Conservation (phyloP, 805 yeast genomes). For the Ogataea haglerorum region DNA sequence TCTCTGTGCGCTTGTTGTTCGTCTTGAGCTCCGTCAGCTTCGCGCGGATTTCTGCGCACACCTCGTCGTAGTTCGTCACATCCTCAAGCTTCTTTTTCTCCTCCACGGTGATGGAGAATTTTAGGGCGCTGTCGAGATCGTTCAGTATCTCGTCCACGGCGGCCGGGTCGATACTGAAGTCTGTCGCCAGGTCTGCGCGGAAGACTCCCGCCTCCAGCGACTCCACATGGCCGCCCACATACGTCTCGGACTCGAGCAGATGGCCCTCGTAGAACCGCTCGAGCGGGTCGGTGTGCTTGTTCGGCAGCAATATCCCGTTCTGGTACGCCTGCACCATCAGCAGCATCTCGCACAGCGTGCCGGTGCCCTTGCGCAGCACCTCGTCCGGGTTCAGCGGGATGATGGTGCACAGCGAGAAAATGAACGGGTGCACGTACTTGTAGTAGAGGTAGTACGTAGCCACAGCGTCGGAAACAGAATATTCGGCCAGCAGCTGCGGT, state of each 20-base stretch:
- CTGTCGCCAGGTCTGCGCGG: conserved; percentile 75
- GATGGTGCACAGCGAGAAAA: conserved; percentile 91
- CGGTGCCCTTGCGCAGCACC: conserved; percentile 93
- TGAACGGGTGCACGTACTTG: conserved; percentile 96
- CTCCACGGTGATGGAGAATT: conserved; percentile 82
- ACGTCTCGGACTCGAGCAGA: conserved; percentile 88
- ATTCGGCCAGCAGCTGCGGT: conserved; percentile 90
- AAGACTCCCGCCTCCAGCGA: conserved; percentile 97
- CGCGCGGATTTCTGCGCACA: conserved; percentile 53
- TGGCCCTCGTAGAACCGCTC: conserved; percentile 96
- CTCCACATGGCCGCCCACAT: conserved; percentile 98
- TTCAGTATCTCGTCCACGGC: conserved; percentile 76
- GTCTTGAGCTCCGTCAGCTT: conserved; percentile 56
- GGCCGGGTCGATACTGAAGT: conserved; percentile 75
- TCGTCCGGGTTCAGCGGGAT: conserved; percentile 97
- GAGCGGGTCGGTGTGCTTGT: conserved; percentile 90
- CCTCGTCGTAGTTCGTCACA: conserved; percentile 75
- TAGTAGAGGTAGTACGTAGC: conserved; percentile 95
- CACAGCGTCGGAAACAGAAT: conserved; percentile 98
- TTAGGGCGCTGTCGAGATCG: conserved; percentile 72
- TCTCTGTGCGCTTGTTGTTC: conserved; percentile 64
- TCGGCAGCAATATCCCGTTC: conserved; percentile 75
- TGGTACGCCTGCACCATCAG: conserved; percentile 94
- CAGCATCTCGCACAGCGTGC: conserved; percentile 97
- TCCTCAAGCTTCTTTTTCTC: conserved; percentile 69